phyloP scores from a whole-genome alignment of 306 rosid genomes.

The Sindora glabra region DNA sequence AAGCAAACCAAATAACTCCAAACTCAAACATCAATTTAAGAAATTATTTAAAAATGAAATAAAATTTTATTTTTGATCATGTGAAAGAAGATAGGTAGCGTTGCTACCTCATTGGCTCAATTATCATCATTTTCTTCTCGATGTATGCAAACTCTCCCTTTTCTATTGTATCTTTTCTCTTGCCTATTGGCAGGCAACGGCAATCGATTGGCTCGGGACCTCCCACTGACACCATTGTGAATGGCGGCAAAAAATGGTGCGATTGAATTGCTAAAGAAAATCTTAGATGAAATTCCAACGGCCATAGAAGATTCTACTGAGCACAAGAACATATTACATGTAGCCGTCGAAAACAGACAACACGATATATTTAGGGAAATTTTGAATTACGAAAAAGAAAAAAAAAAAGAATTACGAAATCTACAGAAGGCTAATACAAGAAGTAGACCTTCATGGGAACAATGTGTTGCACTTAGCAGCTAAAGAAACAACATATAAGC shows the following conservation, averaged over 20 bases:
- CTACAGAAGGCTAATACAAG: not conserved
- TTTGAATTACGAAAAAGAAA: not conserved
- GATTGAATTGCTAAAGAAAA: not conserved
- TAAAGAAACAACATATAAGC: too few species aligned
- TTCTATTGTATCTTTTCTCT: too few species aligned
- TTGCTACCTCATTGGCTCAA: too few species aligned
- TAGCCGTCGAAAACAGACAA: not conserved
- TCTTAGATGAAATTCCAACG: not conserved
- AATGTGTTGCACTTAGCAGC: not conserved
- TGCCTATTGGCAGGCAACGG: too few species aligned
- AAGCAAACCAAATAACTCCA: too few species aligned
- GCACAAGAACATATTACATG: not conserved
- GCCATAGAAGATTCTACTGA: not conserved
- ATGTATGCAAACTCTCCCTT: too few species aligned
- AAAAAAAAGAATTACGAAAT: not conserved
- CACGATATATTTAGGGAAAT: not conserved
- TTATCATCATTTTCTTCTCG: too few species aligned
- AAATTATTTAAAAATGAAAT: too few species aligned
- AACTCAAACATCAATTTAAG: too few species aligned
- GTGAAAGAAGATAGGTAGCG: too few species aligned
- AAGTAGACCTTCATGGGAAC: not conserved
- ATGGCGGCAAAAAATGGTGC: not conserved
- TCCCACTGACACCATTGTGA: not conserved
- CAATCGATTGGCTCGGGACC: too few species aligned
- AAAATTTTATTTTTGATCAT: too few species aligned